A percentile compares a stretch with the other conserved stretches of the same genome.
phyloP scores from a whole-genome alignment of 768 basidiomycete genomes.

The Calvatia gigantea region DNA sequence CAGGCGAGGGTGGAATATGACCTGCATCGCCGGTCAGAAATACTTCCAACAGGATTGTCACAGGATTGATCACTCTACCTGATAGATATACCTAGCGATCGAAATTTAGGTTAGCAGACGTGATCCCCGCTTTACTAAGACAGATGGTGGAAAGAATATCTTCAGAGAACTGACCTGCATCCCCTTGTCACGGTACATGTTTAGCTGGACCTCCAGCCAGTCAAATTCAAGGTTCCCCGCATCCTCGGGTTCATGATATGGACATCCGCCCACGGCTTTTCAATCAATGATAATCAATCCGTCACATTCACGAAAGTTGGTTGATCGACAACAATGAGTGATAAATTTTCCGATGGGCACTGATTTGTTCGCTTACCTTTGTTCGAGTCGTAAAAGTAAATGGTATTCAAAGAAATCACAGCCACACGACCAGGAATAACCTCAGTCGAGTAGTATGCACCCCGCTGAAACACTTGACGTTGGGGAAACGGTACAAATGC shows the following conservation, averaged over 20 bases:
- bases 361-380: slow-evolving; percentile 46
- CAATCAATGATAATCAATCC: slow-evolving; percentile 8
- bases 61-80: slow-evolving; percentile 37
- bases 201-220: slow-evolving; percentile 87
- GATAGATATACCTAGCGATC: slow-evolving; percentile 23
- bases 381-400: slow-evolving; percentile 90
- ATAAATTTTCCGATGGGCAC: slow-evolving; percentile 1
- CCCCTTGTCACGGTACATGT: slow-evolving; percentile 57
- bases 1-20: slow-evolving; percentile 81
- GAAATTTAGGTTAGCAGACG: slow-evolving; percentile 10
- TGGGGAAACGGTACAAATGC: slow-evolving; percentile 76
- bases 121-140: slow-evolving; percentile 11
- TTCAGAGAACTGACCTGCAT: slow-evolving; percentile 59
- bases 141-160: neutral
- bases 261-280: slow-evolving; percentile 75
- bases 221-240: slow-evolving; percentile 88
- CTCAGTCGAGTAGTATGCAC: slow-evolving; percentile 82
- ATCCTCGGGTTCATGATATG: slow-evolving; percentile 57
- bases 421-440: slow-evolving; percentile 74
- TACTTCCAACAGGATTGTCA: slow-evolving; percentile 29
- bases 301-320: neutral
- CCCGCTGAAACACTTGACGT: slow-evolving; percentile 79
- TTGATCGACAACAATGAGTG: neutral
- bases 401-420: slow-evolving; percentile 82
- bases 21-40: slow-evolving; percentile 36